phyloP scores from a whole-genome alignment of 305 asterid species.

The Andrographis paniculata region DNA sequence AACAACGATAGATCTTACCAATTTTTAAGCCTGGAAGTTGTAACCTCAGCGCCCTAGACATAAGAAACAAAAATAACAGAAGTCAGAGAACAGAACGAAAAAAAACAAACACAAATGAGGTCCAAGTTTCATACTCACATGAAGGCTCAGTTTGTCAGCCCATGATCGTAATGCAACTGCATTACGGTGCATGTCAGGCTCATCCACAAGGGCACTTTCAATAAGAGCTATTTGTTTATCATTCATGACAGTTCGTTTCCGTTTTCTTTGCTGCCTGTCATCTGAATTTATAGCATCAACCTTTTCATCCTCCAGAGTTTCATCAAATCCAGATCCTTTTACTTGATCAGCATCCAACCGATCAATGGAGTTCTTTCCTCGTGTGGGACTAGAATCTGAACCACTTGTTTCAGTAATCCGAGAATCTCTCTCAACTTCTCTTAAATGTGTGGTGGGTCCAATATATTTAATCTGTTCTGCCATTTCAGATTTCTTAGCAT shows the following conservation, averaged over 20 bases:
- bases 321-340: constrained; percentile 43
- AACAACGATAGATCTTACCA: constrained; percentile 45
- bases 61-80: constrained; percentile 4
- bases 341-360: constrained; percentile 42
- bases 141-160: constrained; percentile 76
- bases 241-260: constrained; percentile 90
- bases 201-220: constrained; percentile 67
- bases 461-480: constrained; percentile 32
- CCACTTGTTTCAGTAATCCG: constrained; percentile 69
- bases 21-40: constrained; percentile 86
- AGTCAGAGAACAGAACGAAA: background rate
- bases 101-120: background rate
- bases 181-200: constrained; percentile 96
- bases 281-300: constrained; percentile 49
- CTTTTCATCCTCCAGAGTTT: constrained; percentile 54
- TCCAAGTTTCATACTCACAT: constrained; percentile 35
- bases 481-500: constrained; percentile 28
- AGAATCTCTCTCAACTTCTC: constrained; percentile 44
- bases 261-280: constrained; percentile 80
- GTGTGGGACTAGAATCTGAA: constrained; percentile 71
- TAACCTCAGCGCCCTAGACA: constrained; percentile 90
- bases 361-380: constrained; percentile 43
- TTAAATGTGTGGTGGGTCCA: constrained; percentile 21
- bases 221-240: constrained; percentile 69
- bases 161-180: constrained; percentile 44